Conservation (phyloP, 2,329 filamentous ascomycete genomes). For the Nothophaeocryptopus gaeumannii region DNA sequence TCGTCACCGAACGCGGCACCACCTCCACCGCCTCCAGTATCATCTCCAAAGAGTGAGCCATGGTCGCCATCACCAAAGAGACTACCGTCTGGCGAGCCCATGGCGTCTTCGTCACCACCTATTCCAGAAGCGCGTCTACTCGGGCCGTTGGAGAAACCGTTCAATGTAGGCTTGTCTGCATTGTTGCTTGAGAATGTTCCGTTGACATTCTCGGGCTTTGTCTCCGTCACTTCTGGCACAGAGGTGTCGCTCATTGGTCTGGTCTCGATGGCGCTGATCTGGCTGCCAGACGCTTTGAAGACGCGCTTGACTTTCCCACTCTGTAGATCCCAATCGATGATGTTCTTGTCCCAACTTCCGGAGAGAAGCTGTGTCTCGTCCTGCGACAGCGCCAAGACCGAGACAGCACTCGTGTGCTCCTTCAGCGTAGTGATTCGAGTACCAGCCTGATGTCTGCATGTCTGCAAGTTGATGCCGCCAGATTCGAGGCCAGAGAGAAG, state of each 20-base stretch:
- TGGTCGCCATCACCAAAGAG: conserved; percentile 76
- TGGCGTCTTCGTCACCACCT: conserved; percentile 54
- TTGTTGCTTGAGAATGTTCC: conserved; percentile 79
- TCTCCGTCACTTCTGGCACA: conserved; percentile 68
- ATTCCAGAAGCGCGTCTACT: conserved; percentile 20
- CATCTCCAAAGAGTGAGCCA: conserved; percentile 77
- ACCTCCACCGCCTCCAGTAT: conserved; percentile 48
- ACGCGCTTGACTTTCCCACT: conserved; percentile 72
- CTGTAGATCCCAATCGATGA: conserved; percentile 93
- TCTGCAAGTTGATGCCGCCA: conserved; percentile 88
- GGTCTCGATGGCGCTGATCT: conserved; percentile 85
- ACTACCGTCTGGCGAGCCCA: conserved; percentile 69
- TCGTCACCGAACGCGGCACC: conserved; percentile 67
- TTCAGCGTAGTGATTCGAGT: conserved; percentile 79
- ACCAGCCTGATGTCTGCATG: conserved; percentile 89
- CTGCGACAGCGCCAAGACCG: conserved; percentile 73
- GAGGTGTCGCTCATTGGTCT: conserved; percentile 73
- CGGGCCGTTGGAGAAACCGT: conserved; percentile 48
- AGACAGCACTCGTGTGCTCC: conserved; percentile 87
- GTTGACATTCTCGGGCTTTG: conserved; percentile 56
- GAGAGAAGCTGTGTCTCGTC: conserved; percentile 87
- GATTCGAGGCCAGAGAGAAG: conserved; percentile 85
- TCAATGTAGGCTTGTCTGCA: conserved; percentile 54
- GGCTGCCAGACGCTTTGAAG: conserved; percentile 74
- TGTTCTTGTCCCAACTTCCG: conserved; percentile 93